phyloP scores from a whole-genome alignment of 306 rosid genomes.

The Elaeagnus macrophylla region DNA sequence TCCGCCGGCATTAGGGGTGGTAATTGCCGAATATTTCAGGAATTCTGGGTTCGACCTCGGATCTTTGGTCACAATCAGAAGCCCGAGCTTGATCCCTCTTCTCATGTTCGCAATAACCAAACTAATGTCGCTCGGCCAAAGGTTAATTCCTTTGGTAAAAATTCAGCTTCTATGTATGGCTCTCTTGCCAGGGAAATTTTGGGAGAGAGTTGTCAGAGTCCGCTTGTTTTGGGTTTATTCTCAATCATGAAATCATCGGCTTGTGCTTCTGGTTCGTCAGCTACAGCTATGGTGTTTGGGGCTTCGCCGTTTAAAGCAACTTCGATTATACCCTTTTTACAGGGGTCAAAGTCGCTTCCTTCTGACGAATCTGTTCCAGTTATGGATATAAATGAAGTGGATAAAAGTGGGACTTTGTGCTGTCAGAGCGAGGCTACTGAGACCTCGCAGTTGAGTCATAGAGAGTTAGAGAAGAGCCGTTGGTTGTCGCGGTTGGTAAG shows the following conservation, averaged over 20 bases:
- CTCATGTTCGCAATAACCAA: conserved; percentile 29
- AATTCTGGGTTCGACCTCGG: conserved; percentile 57
- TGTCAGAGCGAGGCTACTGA: too few species aligned
- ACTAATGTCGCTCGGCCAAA: conserved; percentile 20
- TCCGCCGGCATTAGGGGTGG: conserved; percentile 50
- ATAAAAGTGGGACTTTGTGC: too few species aligned
- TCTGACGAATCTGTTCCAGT: too few species aligned
- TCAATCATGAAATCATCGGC: conserved; percentile 73
- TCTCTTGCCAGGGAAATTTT: conserved; percentile 56
- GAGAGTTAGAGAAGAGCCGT: too few species aligned
- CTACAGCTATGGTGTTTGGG: conserved; percentile 18
- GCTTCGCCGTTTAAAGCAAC: background rate
- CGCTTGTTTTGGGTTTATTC: conserved; percentile 56
- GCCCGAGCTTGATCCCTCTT: conserved; percentile 37
- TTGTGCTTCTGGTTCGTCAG: conserved; percentile 34
- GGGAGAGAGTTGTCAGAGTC: conserved; percentile 40
- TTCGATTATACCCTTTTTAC: background rate
- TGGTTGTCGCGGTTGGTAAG: too few species aligned
- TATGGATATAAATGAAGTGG: too few species aligned
- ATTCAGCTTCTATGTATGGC: conserved; percentile 26
- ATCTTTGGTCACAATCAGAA: conserved; percentile 43
- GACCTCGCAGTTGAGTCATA: too few species aligned
- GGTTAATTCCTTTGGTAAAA: conserved; percentile 19
- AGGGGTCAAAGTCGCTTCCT: background rate
- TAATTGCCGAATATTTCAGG: conserved; percentile 45